These are phyloP conservation scores for Calonectria naviculata DNA, from an alignment of 2,329 filamentous ascomycete genomes.

Conservation along the genomic window DNA sequence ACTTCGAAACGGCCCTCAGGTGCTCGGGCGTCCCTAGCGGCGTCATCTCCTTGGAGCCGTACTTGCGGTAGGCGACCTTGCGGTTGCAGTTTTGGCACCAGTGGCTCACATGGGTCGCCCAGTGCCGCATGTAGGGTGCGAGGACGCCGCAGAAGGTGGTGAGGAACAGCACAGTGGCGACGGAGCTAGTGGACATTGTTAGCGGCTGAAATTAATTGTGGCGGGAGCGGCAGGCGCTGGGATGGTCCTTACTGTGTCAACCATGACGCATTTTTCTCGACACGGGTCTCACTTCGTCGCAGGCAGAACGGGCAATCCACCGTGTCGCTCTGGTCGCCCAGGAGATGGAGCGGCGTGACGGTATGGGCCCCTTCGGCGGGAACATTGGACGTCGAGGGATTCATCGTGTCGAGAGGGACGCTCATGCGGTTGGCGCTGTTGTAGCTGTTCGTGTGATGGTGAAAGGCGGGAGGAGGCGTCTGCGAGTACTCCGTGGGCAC, in stretches of 20 bases:
- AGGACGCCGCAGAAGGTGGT: slow-evolving; percentile 36
- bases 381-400: neutral
- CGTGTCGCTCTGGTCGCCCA: slow-evolving; percentile 36
- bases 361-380: slow-evolving; percentile 18
- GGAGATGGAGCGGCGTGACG: slow-evolving; percentile 39
- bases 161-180: slow-evolving; percentile 36
- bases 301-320: slow-evolving; percentile 42
- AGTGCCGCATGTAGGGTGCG: slow-evolving; percentile 36
- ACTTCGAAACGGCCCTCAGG: slow-evolving; percentile 37
- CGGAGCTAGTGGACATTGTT: slow-evolving; percentile 14
- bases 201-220: neutral
- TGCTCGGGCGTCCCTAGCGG: slow-evolving; percentile 40
- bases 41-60: slow-evolving; percentile 26
- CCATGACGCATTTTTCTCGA: slow-evolving; percentile 33
- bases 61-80: slow-evolving; percentile 35
- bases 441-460: slow-evolving; percentile 1
- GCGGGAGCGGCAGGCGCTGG: neutral
- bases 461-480: slow-evolving; percentile 2
- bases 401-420: neutral
- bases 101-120: slow-evolving; percentile 36
- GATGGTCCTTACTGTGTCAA: slow-evolving; percentile 37
- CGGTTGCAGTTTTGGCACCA: slow-evolving; percentile 39
- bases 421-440: neutral
- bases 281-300: slow-evolving; percentile 31
- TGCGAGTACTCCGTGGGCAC: neutral